These are phyloP conservation scores for Marasmius oreades DNA, from an alignment of 1,284 basidiomycete species.

Conservation along the genomic window DNA sequence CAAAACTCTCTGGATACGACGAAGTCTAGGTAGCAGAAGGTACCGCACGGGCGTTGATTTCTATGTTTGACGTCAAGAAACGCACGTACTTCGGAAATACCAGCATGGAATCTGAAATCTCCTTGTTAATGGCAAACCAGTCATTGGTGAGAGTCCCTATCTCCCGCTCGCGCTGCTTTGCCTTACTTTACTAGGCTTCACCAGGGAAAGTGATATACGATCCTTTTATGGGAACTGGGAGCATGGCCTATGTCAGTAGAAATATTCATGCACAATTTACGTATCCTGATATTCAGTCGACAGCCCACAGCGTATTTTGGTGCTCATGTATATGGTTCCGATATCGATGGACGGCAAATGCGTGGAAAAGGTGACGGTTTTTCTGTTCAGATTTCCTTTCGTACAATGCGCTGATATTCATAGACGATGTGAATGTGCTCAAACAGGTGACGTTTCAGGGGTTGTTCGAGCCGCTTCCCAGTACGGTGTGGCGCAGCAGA, in stretches of 20 bases:
- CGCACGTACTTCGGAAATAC: conserved; percentile 93
- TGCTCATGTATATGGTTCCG: conserved; percentile 85
- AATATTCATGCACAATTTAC: conserved; percentile 5
- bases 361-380: conserved; percentile 71
- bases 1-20: not conserved
- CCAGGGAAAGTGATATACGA: conserved; percentile 93
- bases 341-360: conserved; percentile 98
- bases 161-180: not conserved
- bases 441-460: conserved; percentile 54
- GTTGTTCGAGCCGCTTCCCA: conserved; percentile 81
- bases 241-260: conserved; percentile 80
- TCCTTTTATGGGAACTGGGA: conserved; percentile 96
- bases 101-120: conserved; percentile 96
- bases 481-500: conserved; percentile 74
- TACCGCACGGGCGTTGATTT: conserved; percentile 65
- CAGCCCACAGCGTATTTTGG: conserved; percentile 88
- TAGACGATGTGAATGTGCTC: not conserved
- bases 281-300: not conserved
- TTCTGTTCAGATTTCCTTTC: not conserved
- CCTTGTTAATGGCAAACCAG: conserved; percentile 94
- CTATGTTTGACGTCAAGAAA: conserved; percentile 85
- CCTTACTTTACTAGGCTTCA: conserved; percentile 52
- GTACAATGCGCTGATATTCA: not conserved
- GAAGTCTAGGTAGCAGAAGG: conserved; percentile 65
- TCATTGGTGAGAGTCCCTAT: conserved; percentile 55